Conservation (phyloP, 495 filamentous ascomycete genomes). For the Penicillium taxi region DNA sequence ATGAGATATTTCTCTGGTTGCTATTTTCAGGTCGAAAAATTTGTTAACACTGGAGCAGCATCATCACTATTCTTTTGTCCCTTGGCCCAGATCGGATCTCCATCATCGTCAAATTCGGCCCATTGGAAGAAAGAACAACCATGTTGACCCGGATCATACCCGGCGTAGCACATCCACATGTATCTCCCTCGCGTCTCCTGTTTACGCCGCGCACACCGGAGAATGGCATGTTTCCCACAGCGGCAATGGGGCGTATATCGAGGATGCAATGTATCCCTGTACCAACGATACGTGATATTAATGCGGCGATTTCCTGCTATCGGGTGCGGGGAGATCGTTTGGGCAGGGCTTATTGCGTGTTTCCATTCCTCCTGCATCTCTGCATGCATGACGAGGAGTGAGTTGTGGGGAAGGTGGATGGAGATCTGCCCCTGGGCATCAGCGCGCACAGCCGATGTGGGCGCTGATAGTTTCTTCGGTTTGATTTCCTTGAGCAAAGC, state of each 20-base stretch:
- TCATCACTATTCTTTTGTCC: conserved; percentile 10
- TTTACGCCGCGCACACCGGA: conserved; percentile 72
- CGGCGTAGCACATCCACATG: conserved; percentile 90
- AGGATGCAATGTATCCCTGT: conserved; percentile 67
- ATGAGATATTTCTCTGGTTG: neutral
- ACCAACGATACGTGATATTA: conserved; percentile 91
- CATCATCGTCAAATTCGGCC: conserved; percentile 84
- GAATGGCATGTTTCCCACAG: conserved; percentile 61
- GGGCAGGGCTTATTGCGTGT: conserved; percentile 61
- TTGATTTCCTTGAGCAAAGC: conserved; percentile 1
- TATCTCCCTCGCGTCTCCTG: conserved; percentile 69
- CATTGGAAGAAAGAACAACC: conserved; percentile 79
- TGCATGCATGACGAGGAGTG: conserved; percentile 87
- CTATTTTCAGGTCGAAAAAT: conserved; percentile 25
- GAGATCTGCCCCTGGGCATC: conserved; percentile 75
- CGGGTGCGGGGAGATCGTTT: conserved; percentile 72
- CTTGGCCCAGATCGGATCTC: conserved; percentile 60
- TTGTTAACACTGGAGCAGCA: conserved; percentile 21
- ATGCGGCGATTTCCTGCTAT: conserved; percentile 71
- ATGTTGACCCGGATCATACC: conserved; percentile 65
- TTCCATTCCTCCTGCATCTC: conserved; percentile 60
- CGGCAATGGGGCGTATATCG: conserved; percentile 48
- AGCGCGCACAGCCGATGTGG: conserved; percentile 27
- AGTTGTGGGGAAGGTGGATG: conserved; percentile 90
- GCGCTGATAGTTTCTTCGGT: conserved; percentile 2